A percentile compares a stretch with the other conserved stretches of the same genome.
These are phyloP conservation scores for Claviceps humidiphila DNA, from an alignment of 2,329 filamentous ascomycete species.

Conservation along the genomic window DNA sequence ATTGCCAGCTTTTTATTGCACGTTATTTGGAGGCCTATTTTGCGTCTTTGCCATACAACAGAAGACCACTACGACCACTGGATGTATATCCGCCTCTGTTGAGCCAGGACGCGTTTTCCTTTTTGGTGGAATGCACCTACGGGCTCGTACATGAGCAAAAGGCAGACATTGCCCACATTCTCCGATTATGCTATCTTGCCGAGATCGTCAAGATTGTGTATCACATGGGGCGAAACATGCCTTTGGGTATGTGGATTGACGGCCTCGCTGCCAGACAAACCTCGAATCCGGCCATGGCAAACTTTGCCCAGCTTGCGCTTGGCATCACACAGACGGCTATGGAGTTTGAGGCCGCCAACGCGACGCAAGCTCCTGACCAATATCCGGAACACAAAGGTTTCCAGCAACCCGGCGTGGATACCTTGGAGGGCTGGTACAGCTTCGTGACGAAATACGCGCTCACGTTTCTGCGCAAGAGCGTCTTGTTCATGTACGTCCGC, in stretches of 20 bases:
- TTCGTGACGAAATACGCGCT: conserved; percentile 73
- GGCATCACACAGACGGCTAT: conserved; percentile 32
- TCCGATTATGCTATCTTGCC: conserved; percentile 78
- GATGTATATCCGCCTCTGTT: conserved; percentile 46
- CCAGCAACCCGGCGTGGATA: conserved; percentile 40
- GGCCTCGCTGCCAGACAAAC: conserved; percentile 28
- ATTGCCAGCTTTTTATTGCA: conserved; percentile 61
- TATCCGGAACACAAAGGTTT: conserved; percentile 34
- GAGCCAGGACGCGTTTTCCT: conserved; percentile 59
- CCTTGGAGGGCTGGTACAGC: conserved; percentile 39
- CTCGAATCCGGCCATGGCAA: conserved; percentile 34
- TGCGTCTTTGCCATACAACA: background rate
- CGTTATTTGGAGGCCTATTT: conserved; percentile 30
- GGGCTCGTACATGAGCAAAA: conserved; percentile 54
- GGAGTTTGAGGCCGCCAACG: conserved; percentile 23
- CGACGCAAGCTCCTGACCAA: conserved; percentile 11
- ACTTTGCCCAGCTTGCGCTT: conserved; percentile 43
- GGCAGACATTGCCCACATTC: conserved; percentile 63
- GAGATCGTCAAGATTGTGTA: conserved; percentile 76
- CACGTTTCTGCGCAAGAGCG: conserved; percentile 75
- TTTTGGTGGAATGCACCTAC: conserved; percentile 67
- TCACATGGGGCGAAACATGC: conserved; percentile 42
- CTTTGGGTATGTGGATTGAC: conserved; percentile 34
- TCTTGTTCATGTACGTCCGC: conserved; percentile 73
- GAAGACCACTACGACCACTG: conserved; percentile 26